These are phyloP conservation scores for Wickerhamomyces sp. DNA, from an alignment of 1,139 yeast genomes.

Conservation along the genomic window DNA sequence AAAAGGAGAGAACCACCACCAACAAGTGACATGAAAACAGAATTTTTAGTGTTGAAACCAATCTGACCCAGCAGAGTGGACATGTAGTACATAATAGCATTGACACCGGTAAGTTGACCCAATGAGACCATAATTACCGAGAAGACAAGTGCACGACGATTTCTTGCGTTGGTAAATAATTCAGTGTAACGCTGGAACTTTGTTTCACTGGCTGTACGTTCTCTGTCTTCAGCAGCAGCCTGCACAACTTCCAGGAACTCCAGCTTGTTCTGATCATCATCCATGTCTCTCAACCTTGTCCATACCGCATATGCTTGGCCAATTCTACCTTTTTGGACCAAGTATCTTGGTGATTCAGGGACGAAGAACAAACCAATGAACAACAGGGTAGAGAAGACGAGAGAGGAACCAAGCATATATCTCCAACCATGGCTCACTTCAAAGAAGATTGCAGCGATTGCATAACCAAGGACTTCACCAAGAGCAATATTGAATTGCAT, in stretches of 20 bases:
- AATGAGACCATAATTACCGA: constrained; percentile 50
- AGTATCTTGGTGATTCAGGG: constrained; percentile 49
- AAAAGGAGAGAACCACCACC: constrained; percentile 57
- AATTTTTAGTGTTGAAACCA: constrained; percentile 38
- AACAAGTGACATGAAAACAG: constrained; percentile 53
- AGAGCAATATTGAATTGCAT: constrained; percentile 55
- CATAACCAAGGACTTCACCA: constrained; percentile 55
- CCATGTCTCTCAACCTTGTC: constrained; percentile 45
- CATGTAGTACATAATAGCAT: constrained; percentile 49
- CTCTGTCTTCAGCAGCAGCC: constrained; percentile 31
- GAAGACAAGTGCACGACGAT: constrained; percentile 54
- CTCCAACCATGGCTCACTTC: constrained; percentile 55
- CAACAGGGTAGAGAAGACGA: constrained; percentile 48
- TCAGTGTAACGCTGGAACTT: constrained; percentile 38
- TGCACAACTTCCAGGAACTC: constrained; percentile 47
- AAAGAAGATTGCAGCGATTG: constrained; percentile 51
- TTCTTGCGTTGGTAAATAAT: constrained; percentile 46
- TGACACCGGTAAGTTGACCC: constrained; percentile 55
- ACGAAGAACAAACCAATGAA: constrained; percentile 42
- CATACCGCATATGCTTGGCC: constrained; percentile 53
- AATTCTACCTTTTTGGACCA: constrained; percentile 42
- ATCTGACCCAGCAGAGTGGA: constrained; percentile 45
- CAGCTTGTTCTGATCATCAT: constrained; percentile 33
- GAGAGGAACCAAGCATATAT: constrained; percentile 53
- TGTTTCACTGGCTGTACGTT: constrained; percentile 27